Percentiles rank a stretch among this genome's conserved stretches.
These are phyloP conservation scores for Eremothecium sinecaudum DNA, from an alignment of 1,139 yeast species.

Conservation along the genomic window DNA sequence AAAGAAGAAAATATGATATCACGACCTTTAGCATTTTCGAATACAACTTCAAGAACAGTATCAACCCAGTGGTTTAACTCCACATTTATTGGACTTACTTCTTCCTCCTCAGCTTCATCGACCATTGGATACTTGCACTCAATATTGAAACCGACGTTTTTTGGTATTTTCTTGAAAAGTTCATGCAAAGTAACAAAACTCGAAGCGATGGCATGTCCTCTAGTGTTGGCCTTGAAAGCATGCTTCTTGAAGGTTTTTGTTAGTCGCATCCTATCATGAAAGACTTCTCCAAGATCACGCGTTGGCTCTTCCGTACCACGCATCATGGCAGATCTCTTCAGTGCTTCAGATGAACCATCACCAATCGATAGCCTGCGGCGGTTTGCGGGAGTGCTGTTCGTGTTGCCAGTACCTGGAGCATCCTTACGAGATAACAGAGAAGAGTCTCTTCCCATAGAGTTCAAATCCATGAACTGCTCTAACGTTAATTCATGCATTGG, in stretches of 20 bases:
- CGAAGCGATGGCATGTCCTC: conserved; percentile 87
- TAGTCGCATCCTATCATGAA: conserved; percentile 62
- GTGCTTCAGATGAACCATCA: conserved; percentile 12
- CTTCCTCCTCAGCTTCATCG: conserved; percentile 83
- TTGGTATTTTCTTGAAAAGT: conserved; percentile 71
- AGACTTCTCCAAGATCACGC: conserved; percentile 9
- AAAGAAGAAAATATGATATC: conserved; percentile 88
- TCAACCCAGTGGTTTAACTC: conserved; percentile 85
- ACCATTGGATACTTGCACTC: conserved; percentile 95
- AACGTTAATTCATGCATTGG: conserved; percentile 90
- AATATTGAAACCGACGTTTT: conserved; percentile 82
- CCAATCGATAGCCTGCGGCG: conserved; percentile 17
- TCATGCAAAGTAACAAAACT: conserved; percentile 85
- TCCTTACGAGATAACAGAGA: neutral
- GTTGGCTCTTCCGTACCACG: conserved; percentile 4
- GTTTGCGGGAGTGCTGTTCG: conserved; percentile 1
- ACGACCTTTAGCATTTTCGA: conserved; percentile 68
- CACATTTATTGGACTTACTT: conserved; percentile 75
- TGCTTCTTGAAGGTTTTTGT: conserved; percentile 81
- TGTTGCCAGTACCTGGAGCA: conserved; percentile 7
- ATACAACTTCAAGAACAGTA: conserved; percentile 70
- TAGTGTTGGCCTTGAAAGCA: conserved; percentile 83
- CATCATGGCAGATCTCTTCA: conserved; percentile 11
- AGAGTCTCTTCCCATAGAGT: conserved; percentile 19
- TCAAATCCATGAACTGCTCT: conserved; percentile 74